These are phyloP conservation scores for Mollisia scopiformis DNA, from an alignment of 2,329 filamentous ascomycete species.

Conservation along the genomic window DNA sequence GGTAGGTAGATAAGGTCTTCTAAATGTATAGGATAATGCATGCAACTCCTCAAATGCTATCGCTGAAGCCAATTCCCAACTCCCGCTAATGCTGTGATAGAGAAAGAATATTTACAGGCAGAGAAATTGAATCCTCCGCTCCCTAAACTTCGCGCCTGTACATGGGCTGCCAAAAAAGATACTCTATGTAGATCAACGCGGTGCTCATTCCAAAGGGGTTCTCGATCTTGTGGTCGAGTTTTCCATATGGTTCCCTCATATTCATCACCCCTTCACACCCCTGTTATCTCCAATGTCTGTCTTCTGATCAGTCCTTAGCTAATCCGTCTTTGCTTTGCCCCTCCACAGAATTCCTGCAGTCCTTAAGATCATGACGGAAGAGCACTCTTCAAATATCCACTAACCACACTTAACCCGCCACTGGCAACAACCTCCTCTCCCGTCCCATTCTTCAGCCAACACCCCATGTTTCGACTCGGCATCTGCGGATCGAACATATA, in stretches of 20 bases:
- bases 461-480: constrained; percentile 23
- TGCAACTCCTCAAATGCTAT: neutral
- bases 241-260: too few species aligned
- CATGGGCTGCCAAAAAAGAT: too few species aligned
- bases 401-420: neutral
- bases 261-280: too few species aligned
- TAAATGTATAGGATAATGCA: too few species aligned
- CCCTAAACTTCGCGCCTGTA: neutral
- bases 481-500: constrained; percentile 23
- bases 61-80: neutral
- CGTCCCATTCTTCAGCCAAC: constrained; percentile 25
- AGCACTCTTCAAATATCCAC: constrained; percentile 8
- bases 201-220: too few species aligned
- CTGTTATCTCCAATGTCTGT: too few species aligned
- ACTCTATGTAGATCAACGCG: too few species aligned
- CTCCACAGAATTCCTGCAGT: too few species aligned
- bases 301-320: too few species aligned
- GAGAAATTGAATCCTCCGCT: neutral
- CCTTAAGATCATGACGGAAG: neutral
- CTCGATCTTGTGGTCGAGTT: too few species aligned
- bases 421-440: constrained; percentile 6
- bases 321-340: too few species aligned
- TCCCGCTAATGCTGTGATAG: neutral
- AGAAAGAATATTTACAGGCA: neutral
- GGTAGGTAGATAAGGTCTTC: too few species aligned